A percentile compares a stretch with the other conserved stretches of the same genome.
Conservation (phyloP, 225 moss, liverwort and hornwort genomes). For the Marchantia polymorpha region DNA sequence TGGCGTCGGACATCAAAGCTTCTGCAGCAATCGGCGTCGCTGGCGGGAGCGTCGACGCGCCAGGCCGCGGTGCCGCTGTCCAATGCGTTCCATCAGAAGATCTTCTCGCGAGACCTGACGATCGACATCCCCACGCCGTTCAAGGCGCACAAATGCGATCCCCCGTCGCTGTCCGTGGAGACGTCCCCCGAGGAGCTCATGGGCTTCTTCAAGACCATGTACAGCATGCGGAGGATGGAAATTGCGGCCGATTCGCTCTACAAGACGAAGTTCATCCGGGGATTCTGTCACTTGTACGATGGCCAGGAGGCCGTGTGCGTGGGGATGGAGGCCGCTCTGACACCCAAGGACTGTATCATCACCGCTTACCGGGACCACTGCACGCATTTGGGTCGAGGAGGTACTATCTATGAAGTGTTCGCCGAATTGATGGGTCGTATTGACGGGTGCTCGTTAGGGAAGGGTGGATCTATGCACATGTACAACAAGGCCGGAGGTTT, state of each 20-base stretch:
- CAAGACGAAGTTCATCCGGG: slow-evolving; percentile 90
- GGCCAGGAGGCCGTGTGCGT: slow-evolving; percentile 98
- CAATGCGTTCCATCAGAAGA: slow-evolving; percentile 9
- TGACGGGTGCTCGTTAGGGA: slow-evolving; percentile 66
- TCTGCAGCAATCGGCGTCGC: slow-evolving; percentile 17
- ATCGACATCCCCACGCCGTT: slow-evolving; percentile 87
- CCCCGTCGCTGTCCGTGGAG: slow-evolving; percentile 69
- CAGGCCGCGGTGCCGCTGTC: slow-evolving; percentile 23
- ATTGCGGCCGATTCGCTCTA: slow-evolving; percentile 89
- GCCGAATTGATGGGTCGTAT: slow-evolving; percentile 93
- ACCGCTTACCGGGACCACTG: slow-evolving; percentile 87
- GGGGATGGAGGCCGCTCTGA: slow-evolving; percentile 91
- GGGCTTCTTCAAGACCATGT: slow-evolving; percentile 81
- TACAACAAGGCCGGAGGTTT: slow-evolving; percentile 86
- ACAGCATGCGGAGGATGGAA: slow-evolving; percentile 92
- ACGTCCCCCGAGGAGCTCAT: slow-evolving; percentile 77
- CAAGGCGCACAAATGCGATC: slow-evolving; percentile 68
- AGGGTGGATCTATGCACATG: slow-evolving; percentile 89
- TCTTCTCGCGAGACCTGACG: slow-evolving; percentile 38
- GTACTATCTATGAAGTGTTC: slow-evolving; percentile 79
- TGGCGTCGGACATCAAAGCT: slow-evolving; percentile 32
- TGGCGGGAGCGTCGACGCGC: slow-evolving; percentile 1
- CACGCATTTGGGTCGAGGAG: slow-evolving; percentile 81
- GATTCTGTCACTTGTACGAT: slow-evolving; percentile 91
- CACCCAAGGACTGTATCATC: slow-evolving; percentile 80